Conservation (phyloP, 768 basidiomycete genomes). For the Boletus sp. region DNA sequence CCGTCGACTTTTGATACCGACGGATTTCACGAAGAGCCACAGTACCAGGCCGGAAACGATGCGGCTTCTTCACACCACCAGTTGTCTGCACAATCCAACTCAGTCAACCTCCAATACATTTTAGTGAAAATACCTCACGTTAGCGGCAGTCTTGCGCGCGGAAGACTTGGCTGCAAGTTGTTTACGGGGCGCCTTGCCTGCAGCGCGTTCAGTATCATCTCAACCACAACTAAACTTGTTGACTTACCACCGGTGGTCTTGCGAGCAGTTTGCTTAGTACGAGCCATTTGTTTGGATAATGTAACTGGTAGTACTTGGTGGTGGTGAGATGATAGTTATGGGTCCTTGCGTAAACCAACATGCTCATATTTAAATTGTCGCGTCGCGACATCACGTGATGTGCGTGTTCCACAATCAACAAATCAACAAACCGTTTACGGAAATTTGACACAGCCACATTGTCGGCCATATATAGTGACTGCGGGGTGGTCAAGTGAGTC, state of each 20-base stretch:
- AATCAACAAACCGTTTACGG: constrained; percentile 9
- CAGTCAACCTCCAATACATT: neutral
- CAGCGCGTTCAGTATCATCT: neutral
- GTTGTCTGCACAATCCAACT: constrained; percentile 41
- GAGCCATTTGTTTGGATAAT: constrained; percentile 52
- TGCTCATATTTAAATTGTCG: constrained; percentile 19
- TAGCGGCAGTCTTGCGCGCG: constrained; percentile 43
- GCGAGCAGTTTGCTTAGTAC: constrained; percentile 78
- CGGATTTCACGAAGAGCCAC: constrained; percentile 89
- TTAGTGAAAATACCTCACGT: constrained; percentile 34
- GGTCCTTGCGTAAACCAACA: neutral
- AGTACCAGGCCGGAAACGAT: constrained; percentile 80
- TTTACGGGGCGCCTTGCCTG: constrained; percentile 69
- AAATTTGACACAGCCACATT: constrained; percentile 31
- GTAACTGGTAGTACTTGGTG: constrained; percentile 18
- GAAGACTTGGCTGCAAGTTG: constrained; percentile 66
- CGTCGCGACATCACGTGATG: constrained; percentile 31
- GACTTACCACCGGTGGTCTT: constrained; percentile 76
- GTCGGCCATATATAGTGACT: constrained; percentile 20
- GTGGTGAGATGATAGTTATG: neutral
- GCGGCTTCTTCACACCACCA: constrained; percentile 93
- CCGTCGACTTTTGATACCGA: constrained; percentile 86
- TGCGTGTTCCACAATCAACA: neutral
- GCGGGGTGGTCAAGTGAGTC: neutral
- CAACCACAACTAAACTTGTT: neutral